Evolutionary conservation across 2,329 filamentous ascomycete species (phyloP), one percentile per base, ranked within the genome.

Genomic region (Pestalotiopsis sp.): DNA sequence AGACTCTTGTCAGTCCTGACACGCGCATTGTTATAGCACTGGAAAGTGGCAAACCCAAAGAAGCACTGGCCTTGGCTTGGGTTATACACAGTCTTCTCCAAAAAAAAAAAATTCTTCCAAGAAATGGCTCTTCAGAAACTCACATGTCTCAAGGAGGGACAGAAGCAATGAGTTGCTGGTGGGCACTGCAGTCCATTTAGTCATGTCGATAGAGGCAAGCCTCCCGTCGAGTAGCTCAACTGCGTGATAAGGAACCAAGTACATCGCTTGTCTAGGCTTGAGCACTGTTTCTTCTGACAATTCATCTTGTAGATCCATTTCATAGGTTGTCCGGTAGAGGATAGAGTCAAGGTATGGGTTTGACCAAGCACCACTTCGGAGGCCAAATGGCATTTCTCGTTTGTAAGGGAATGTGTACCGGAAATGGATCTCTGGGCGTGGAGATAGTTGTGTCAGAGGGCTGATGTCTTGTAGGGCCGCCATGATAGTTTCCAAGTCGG

Each of bases 111-210:
- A 45, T n/a, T 14, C 13, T 5, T n/a, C 17, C 17, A 5, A 45
- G 2, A 45, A 45, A 45, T 7, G 20, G 45, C 14, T 7, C 6
- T 3, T 52, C 6, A 36, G 14, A 12, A 5, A 61, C 59, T 61
- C 20, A 62, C 59, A 70, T 13, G 65, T 60, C 11, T 67, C 60
- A 17, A 70, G 23, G 1, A 70, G 61, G 0, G 65, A 61, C 2
- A 74, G 71, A 68, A 79, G 69, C 56, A 78, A 69, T 1, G 45
- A 52, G 38, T 79, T 75, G 60, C 77, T 75, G 3, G 70, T 62
- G 2, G 69, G 72, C 3, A 78, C 75, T 0, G 59, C 70, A 1
- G 77, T 79, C 77, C 77, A 78, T 23, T 59, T 69, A 6, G 76
- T 73, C 6, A 75, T 69, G 17, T 70, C 71, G 11, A 73, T 72